Evolutionary conservation across 129 eudicot genomes (phyloP), one percentile per base, ranked within the genome.

Genomic region (Glebionis coronaria): DNA sequence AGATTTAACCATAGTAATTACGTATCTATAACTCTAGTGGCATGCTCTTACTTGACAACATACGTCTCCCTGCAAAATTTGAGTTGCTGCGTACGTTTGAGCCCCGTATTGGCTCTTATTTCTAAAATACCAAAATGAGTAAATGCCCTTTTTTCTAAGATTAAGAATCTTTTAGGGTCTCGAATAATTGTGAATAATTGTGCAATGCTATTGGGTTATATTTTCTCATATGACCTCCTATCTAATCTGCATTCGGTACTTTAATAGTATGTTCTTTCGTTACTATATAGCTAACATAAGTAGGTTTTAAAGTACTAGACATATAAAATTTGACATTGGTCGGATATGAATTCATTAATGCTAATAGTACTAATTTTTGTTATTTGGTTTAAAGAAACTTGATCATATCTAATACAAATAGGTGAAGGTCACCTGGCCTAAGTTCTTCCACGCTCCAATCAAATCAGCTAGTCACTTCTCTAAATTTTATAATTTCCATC

Each of bases 91-190:
- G n/a, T n/a, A n/a, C n/a, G n/a, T n/a, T n/a, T n/a, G n/a, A 19
- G 6, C 27, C 56, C 6, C 15, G 28, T 14, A 3, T 12, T 12
- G 55, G 13, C 14, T 14, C 15, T 50, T 50, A 7, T 50, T n/a
- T 16, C 7, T 12, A 4, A 6, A 50, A 50, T 50, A 4, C 16
- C 13, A 50, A 2, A 14, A n/a, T 50, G 55, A 14, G 55, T 51
- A 21, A 13, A 53, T 5, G 38, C 0, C 21, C n/a, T 11, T 63
- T 23, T n/a, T 44, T 11, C 21, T 8, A n/a, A n/a, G 54, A 44
- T 44, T 63, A 44, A 20, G 69, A 46, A 64, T 44, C 11, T 44
- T 64, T 44, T 44, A 45, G 56, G 40, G 42, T 64, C 38, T 25
- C 42, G 23, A 49, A 44, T 65, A 23, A 65, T n/a, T n/a, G n/a